Percentiles rank a stretch among this genome's conserved stretches.
Evolutionary conservation across 1,284 basidiomycete species (phyloP).

Genomic region (Moesziomyces antarcticus): DNA sequence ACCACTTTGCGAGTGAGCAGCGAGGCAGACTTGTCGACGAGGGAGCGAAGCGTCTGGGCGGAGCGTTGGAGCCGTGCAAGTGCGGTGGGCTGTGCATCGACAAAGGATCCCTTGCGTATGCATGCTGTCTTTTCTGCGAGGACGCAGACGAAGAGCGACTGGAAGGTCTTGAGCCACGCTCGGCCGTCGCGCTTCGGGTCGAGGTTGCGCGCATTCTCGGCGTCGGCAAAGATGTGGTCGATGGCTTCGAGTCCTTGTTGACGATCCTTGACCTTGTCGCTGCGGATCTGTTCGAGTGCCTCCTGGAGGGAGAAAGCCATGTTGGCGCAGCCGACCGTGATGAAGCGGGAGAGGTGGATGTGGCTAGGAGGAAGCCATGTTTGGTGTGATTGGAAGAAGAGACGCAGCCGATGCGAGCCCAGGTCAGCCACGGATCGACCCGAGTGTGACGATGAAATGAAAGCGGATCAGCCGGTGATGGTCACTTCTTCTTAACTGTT

Average conservation of each 20-base stretch:
- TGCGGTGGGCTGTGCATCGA: conserved; percentile 69
- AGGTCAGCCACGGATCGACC: too few relatives aligned
- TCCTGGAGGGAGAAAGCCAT: conserved; percentile 49
- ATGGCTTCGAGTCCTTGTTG: conserved; percentile 76
- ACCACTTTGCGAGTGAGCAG: conserved; percentile 73
- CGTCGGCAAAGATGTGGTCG: conserved; percentile 74
- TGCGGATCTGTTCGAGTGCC: conserved; percentile 46
- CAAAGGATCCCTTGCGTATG: conserved; percentile 71
- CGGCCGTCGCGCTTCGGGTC: conserved; percentile 70
- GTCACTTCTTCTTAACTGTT: too few relatives aligned
- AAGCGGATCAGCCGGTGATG: too few relatives aligned
- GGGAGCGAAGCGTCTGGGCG: conserved; percentile 77
- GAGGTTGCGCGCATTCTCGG: conserved; percentile 73
- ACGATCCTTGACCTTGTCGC: conserved; percentile 78
- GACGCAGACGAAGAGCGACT: conserved; percentile 78
- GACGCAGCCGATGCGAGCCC: too few relatives aligned
- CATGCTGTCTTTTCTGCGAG: conserved; percentile 74
- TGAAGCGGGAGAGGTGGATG: not conserved
- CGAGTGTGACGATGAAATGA: too few relatives aligned
- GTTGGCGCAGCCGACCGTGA: conserved; percentile 5
- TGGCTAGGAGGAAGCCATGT: conserved; percentile 8
- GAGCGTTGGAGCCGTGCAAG: conserved; percentile 75
- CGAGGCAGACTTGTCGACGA: conserved; percentile 74
- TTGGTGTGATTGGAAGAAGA: not conserved
- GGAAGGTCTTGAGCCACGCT: conserved; percentile 78